A percentile compares a stretch with the other conserved stretches of the same genome.
Conservation (phyloP, 352 stramenopile genomes). For the Peronosclerospora sorghi region DNA sequence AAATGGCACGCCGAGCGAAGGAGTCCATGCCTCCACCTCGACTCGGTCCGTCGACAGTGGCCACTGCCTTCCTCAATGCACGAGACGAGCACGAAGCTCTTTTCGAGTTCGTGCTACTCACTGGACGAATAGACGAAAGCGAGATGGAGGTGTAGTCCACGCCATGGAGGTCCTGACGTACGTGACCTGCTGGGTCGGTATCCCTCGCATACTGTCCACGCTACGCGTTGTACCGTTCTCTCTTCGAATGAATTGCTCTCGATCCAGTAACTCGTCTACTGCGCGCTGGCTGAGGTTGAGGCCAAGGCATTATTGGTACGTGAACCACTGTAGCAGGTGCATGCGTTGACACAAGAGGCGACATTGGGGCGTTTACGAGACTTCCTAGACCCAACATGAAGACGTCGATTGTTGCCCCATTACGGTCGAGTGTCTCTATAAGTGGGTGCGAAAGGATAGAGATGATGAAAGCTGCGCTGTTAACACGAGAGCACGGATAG, state of each 20-base stretch:
- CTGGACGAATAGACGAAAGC: slow-evolving; percentile 48
- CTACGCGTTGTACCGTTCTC: slow-evolving; percentile 44
- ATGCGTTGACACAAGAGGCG: slow-evolving; percentile 7
- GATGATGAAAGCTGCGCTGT: too few species aligned
- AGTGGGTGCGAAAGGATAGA: too few species aligned
- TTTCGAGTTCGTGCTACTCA: slow-evolving; percentile 31
- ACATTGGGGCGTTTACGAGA: slow-evolving; percentile 16
- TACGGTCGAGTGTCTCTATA: too few species aligned
- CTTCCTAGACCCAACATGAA: slow-evolving; percentile 12
- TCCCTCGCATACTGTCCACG: slow-evolving; percentile 46
- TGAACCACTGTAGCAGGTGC: too few species aligned
- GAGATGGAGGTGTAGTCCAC: slow-evolving; percentile 48
- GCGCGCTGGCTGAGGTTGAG: too few species aligned
- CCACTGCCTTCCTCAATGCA: slow-evolving; percentile 90
- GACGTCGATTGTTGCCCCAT: slow-evolving; percentile 17
- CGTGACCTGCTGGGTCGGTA: slow-evolving; percentile 50
- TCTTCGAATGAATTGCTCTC: slow-evolving; percentile 46
- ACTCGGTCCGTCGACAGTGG: slow-evolving; percentile 88
- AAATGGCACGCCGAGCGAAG: slow-evolving; percentile 64
- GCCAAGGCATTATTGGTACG: too few species aligned
- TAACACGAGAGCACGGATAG: too few species aligned
- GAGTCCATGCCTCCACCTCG: slow-evolving; percentile 87
- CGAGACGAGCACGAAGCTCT: slow-evolving; percentile 13
- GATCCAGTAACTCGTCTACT: slow-evolving; percentile 34
- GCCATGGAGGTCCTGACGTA: slow-evolving; percentile 61